Percentiles rank a stretch among this genome's conserved stretches.
Conservation (phyloP, 2,329 filamentous ascomycete genomes). For the Fusarium sororula region DNA sequence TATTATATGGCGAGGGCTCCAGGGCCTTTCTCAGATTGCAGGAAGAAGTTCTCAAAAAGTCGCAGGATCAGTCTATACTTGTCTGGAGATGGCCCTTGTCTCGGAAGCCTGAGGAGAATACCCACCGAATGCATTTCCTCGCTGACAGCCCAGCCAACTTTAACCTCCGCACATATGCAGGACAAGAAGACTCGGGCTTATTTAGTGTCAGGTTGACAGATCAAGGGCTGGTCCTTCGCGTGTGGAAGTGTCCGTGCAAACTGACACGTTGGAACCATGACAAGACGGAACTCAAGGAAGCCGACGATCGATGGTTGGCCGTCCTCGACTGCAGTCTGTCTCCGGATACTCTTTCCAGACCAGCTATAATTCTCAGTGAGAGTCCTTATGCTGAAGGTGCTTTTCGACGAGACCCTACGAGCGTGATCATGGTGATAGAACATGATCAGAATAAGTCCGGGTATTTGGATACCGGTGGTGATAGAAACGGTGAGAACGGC, state of each 20-base stretch:
- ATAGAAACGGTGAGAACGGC: slow-evolving; percentile 19
- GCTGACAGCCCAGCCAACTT: slow-evolving; percentile 40
- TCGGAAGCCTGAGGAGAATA: slow-evolving; percentile 16
- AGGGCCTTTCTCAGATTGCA: slow-evolving; percentile 48
- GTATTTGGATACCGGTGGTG: slow-evolving; percentile 32
- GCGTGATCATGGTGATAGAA: slow-evolving; percentile 42
- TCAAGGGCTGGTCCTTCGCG: slow-evolving; percentile 37
- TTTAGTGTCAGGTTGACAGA: slow-evolving; percentile 38
- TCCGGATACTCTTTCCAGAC: slow-evolving; percentile 38
- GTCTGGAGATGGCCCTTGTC: slow-evolving; percentile 40
- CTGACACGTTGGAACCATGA: slow-evolving; percentile 34
- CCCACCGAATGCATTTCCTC: slow-evolving; percentile 38
- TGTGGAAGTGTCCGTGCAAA: slow-evolving; percentile 42
- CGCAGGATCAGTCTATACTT: slow-evolving; percentile 49
- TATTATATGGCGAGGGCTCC: slow-evolving; percentile 49
- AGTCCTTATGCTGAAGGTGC: slow-evolving; percentile 31
- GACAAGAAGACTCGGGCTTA: slow-evolving; percentile 37
- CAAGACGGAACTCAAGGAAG: slow-evolving; percentile 35
- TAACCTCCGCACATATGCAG: slow-evolving; percentile 39
- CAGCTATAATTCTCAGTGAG: slow-evolving; percentile 39
- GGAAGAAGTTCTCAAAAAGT: slow-evolving; percentile 47
- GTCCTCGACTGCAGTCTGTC: slow-evolving; percentile 44
- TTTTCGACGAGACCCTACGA: slow-evolving; percentile 35
- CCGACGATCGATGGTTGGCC: slow-evolving; percentile 36
- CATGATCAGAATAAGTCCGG: slow-evolving; percentile 36